Evolutionary conservation across 2,329 filamentous ascomycete species (phyloP).

Genomic region (Hymenoscyphus linearis): DNA sequence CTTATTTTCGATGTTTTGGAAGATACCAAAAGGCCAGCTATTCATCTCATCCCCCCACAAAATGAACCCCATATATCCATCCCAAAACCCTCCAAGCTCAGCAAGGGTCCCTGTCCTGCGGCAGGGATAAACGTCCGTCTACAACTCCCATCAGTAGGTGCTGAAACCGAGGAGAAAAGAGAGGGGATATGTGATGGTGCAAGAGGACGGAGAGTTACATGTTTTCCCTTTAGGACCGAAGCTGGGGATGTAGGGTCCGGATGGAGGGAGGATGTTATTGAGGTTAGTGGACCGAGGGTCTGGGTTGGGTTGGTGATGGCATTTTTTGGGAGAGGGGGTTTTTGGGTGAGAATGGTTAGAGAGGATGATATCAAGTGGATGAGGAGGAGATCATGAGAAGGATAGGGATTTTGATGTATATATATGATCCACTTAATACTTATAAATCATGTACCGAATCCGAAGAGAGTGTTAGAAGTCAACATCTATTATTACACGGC

Average conservation of each 20-base stretch:
- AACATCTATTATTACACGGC: neutral
- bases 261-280: conserved; percentile 8
- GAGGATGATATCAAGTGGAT: neutral
- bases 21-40: conserved; percentile 41
- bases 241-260: conserved; percentile 7
- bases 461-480: neutral
- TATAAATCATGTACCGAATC: neutral
- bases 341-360: neutral
- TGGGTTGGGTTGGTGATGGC: neutral
- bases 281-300: conserved; percentile 7
- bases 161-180: conserved; percentile 22
- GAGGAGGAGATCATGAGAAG: neutral
- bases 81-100: conserved; percentile 31
- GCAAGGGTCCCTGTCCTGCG: conserved; percentile 37
- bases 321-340: neutral
- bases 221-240: conserved; percentile 10
- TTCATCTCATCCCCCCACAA: too few relatives aligned
- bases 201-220: conserved; percentile 20
- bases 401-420: neutral
- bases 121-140: conserved; percentile 44
- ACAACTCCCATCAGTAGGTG: conserved; percentile 29
- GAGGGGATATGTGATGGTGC: conserved; percentile 12
- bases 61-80: too few relatives aligned
- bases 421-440: neutral
- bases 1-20: too few relatives aligned